Evolutionary conservation across 495 filamentous ascomycete genomes (phyloP), one percentile per base, ranked within the genome.

Genomic region (Entonaema liquescens): DNA sequence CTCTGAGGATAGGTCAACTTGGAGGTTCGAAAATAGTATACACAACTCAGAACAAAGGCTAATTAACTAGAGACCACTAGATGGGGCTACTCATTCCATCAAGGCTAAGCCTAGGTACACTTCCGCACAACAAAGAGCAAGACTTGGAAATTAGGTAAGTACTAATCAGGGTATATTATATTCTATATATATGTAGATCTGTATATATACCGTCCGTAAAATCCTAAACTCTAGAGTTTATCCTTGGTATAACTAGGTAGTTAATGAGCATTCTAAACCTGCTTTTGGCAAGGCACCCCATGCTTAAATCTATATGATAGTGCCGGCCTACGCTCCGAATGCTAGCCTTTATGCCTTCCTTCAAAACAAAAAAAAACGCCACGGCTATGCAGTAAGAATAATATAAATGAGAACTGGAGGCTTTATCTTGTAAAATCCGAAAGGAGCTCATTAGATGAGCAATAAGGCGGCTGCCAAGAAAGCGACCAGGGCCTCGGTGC

Each of bases 381-480:
- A 38, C 73, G 72, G 76, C 76, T 78, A 77, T 75, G 72, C 70
- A 62, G 50, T 36, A 7, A 57, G n/a, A 61, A 67, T 36, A 59
- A 67, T 50, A 61, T 55, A 23, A 69, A 58, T 15, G 3, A 67
- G 68, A 57, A 7, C 72, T 44, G 13, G n/a, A 15, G 15, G 2
- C 25, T 54, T 35, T 49, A 56, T 38, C 17, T 35, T 49, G 17
- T 35, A 13, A 44, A 31, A 59, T 29, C 8, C 40, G 3, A 17
- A 33, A 19, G n/a, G 12, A 17, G 17, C 15, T 54, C 7, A n/a
- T 23, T 47, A 79, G n/a, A 73, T 25, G 29, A 80, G 68, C 36
- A 77, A 26, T 28, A 79, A 33, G 8, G 69, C 71, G n/a, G 74
- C 74, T 1, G 33, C 76, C 31, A 79, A 29, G 67, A 79, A 79